Evolutionary conservation across 2,329 filamentous ascomycete species (phyloP), one percentile per base, ranked within the genome.

Genomic region (Diaporthe sp.): DNA sequence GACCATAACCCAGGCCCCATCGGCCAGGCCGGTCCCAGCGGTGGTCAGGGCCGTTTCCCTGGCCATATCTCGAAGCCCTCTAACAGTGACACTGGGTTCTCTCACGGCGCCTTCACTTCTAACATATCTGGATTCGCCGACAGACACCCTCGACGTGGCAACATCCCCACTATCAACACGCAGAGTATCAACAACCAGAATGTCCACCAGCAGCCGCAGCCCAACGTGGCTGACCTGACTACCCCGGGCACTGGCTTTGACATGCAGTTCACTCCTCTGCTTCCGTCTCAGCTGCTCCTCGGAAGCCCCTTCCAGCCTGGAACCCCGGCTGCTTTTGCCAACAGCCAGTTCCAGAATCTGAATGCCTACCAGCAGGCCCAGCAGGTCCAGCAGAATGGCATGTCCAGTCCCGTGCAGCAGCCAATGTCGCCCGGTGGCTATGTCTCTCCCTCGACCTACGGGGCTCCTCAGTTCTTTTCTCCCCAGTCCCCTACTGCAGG

Each of bases 301-400:
- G 97, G 97, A 64, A 98, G 95, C 84, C 97, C 97, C 25, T 98
- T 98, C 86, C 97, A 98, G 85, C 95, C 97, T 19, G 97, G 96
- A 55, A 98, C 95, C 7, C 96, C 96, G 5, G 94, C 93, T 45
- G 93, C 94, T 50, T 98, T 98, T 85, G 92, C 93, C 76, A 98
- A 94, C 78, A 94, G 96, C 52, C 96, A 98, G 83, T 99, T 98
- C 84, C 93, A 97, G 83, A 95, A 90, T 82, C 92, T 97, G 82
- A 90, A 92, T 75, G 91, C 89, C 77, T 97, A 97, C 85, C 90
- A 95, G 80, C 90, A 92, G 78, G 87, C 89, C 77, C 84, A 86
- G 78, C 89, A 90, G 81, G 81, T 74, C 74, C 88, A 89, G 79
- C 88, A 89, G 77, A 92, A 90, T 78, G 92, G 92, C 76, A 84